Evolutionary conservation across 2,329 filamentous ascomycete genomes (phyloP).

Genomic region (Eutypella sp.): DNA sequence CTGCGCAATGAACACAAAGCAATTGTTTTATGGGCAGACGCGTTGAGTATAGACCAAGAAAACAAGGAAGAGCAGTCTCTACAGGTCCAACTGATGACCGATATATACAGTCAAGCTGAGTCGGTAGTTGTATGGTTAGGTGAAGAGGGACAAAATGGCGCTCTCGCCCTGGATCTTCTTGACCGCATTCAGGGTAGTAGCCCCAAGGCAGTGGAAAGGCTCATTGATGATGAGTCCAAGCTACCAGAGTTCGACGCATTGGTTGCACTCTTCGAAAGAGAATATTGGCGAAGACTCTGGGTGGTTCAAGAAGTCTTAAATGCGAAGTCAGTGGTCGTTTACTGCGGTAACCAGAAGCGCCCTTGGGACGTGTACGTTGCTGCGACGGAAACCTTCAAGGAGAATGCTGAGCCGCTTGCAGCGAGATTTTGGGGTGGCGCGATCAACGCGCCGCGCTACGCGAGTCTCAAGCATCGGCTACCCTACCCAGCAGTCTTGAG

Average conservation of each 20-base stretch:
- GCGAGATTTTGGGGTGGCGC: background rate
- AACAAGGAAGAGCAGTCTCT: slow-evolving; percentile 8
- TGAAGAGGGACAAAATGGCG: slow-evolving; percentile 9
- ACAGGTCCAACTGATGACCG: slow-evolving; percentile 12
- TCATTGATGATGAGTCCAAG: slow-evolving; percentile 8
- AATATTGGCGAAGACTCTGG: slow-evolving; percentile 32
- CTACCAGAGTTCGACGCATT: slow-evolving; percentile 15
- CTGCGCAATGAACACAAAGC: slow-evolving; percentile 7
- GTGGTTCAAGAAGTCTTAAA: slow-evolving; percentile 27
- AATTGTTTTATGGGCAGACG: slow-evolving; percentile 21
- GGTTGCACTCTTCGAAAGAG: slow-evolving; percentile 26
- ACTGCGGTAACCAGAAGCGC: slow-evolving; percentile 19
- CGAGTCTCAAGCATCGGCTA: slow-evolving; percentile 1
- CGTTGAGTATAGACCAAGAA: slow-evolving; percentile 22
- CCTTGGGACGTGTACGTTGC: slow-evolving; percentile 14
- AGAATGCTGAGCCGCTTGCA: slow-evolving; percentile 7
- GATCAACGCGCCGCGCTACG: background rate
- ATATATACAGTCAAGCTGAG: slow-evolving; percentile 14
- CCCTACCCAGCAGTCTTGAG: slow-evolving; percentile 7
- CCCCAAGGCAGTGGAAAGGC: slow-evolving; percentile 1
- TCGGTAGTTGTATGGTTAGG: slow-evolving; percentile 18
- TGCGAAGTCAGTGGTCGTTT: slow-evolving; percentile 14
- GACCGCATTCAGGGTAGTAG: slow-evolving; percentile 2
- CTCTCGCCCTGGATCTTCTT: slow-evolving; percentile 10
- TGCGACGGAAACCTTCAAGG: slow-evolving; percentile 10